Evolutionary conservation across 345 rosid species (phyloP), one percentile per base, ranked within the genome.

Genomic region (Noccaea caerulescens): DNA sequence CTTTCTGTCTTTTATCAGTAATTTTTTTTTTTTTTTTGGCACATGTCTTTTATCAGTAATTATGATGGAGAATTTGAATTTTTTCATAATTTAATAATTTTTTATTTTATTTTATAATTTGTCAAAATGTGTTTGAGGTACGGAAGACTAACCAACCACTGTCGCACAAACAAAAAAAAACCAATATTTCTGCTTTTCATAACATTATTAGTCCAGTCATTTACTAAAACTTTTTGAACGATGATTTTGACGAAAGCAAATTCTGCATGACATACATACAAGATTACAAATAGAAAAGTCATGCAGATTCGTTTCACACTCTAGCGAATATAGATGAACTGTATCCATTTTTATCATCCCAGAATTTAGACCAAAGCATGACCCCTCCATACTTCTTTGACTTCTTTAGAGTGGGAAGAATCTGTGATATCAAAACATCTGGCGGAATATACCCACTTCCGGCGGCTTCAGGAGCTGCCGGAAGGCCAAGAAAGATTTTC

Each of bases 331-430:
- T 83, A 71, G 90, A 50, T 14, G 73, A 41, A 55, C 90, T 86
- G 7, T 86, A 88, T 10, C 85, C 86, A 60, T 68, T 80, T 63
- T 60, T 51, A 76, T 82, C 81, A 66, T 88, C 93, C 44, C 64
- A 83, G 7, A 78, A 88, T 69, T 76, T 85, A 18, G 83, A 76
- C 90, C 90, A 88, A 53, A 88, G 84, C 88, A 85, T 85, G 0
- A 84, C 80, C 7, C 93, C 87, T 18, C 90, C 93, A 68, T 88
- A 85, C 42, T 82, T 82, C 2, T 14, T 1, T 0, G 90, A 80
- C 7, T 59, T 74, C 65, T 77, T 85, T 16, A 87, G 66, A 42
- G 44, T 71, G 3, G 84, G 87, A 71, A 85, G 83, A 2, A 87
- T 67, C 38, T 56, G 72, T 7, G 84, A 72, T 36, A 57, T 77